A percentile compares a stretch with the other conserved stretches of the same genome.
Evolutionary conservation across 345 rosid genomes (phyloP).

Genomic region (Microthlaspi erraticum): DNA sequence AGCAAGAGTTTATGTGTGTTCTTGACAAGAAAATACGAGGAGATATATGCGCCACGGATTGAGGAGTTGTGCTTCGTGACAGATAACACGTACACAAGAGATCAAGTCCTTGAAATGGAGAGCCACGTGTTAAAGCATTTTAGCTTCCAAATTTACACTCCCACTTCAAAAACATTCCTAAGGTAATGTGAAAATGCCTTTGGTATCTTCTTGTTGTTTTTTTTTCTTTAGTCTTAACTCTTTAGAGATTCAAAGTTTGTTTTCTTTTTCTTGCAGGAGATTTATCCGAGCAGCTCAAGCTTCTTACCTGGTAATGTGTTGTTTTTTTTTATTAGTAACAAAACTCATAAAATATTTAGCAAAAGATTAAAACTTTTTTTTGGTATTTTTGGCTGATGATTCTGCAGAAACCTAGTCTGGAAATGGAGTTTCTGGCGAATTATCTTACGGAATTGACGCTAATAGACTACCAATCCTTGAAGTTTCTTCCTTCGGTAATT

Average conservation of each 20-base stretch:
- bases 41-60: conserved; percentile 77
- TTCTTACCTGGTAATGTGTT: conserved; percentile 58
- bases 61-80: conserved; percentile 95
- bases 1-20: background rate
- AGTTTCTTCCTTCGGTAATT: conserved; percentile 71
- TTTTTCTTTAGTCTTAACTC: no score
- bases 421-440: conserved; percentile 76
- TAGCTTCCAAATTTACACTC: conserved; percentile 69
- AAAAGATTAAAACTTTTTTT: conserved; percentile 30
- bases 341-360: conserved; percentile 2
- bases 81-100: conserved; percentile 79
- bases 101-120: conserved; percentile 81
- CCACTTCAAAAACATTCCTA: conserved; percentile 85
- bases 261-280: conserved; percentile 64
- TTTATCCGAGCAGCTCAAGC: conserved; percentile 88
- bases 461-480: conserved; percentile 63
- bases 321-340: background rate
- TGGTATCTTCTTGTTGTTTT: no score
- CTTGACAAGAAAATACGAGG: conserved; percentile 80
- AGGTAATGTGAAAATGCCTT: no score
- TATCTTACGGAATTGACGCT: conserved; percentile 83
- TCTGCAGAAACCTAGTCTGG: conserved; percentile 73
- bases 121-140: conserved; percentile 61
- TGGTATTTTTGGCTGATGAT: conserved; percentile 23
- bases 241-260: conserved; percentile 23